phyloP scores from a whole-genome alignment of 2,329 filamentous ascomycete species.

The Cercospora beticola region DNA sequence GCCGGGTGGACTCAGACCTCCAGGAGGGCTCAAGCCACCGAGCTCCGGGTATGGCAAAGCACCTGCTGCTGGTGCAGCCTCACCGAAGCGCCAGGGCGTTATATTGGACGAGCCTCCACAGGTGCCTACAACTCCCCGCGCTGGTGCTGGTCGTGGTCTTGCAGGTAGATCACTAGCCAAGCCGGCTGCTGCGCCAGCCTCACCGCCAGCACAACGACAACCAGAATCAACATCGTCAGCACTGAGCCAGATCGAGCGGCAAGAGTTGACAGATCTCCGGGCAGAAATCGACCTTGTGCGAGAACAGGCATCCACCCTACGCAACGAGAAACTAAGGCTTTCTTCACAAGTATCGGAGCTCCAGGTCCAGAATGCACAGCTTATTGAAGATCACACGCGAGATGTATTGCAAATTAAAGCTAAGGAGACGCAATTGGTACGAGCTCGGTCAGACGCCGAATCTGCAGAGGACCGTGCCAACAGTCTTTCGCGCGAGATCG shows the following conservation, averaged over 20 bases:
- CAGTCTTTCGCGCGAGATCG: slow-evolving; percentile 80
- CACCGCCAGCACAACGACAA: slow-evolving; percentile 57
- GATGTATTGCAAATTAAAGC: slow-evolving; percentile 96
- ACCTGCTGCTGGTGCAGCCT: slow-evolving; percentile 30
- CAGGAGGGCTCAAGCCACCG: slow-evolving; percentile 38
- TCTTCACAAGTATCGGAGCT: slow-evolving; percentile 88
- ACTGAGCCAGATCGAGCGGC: slow-evolving; percentile 75
- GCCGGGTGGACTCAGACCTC: slow-evolving; percentile 30
- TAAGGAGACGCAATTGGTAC: slow-evolving; percentile 94
- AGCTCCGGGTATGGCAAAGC: slow-evolving; percentile 39
- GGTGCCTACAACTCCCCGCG: slow-evolving; percentile 40
- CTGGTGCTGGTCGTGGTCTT: slow-evolving; percentile 64
- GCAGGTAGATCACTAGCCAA: slow-evolving; percentile 83
- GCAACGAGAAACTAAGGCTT: slow-evolving; percentile 77
- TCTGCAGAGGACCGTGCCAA: slow-evolving; percentile 83
- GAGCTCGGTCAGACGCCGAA: slow-evolving; percentile 85
- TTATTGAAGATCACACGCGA: slow-evolving; percentile 95
- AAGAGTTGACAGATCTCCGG: slow-evolving; percentile 88
- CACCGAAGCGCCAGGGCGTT: slow-evolving; percentile 35
- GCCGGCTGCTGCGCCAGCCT: slow-evolving; percentile 54
- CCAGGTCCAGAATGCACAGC: slow-evolving; percentile 91
- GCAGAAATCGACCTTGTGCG: slow-evolving; percentile 76
- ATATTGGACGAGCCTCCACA: slow-evolving; percentile 32
- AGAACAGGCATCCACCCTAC: slow-evolving; percentile 74
- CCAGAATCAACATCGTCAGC: slow-evolving; percentile 55